A percentile compares a stretch with the other conserved stretches of the same genome.
Conservation (phyloP, 2,329 filamentous ascomycete species). For the Macrophomina pseudophaseolina region DNA sequence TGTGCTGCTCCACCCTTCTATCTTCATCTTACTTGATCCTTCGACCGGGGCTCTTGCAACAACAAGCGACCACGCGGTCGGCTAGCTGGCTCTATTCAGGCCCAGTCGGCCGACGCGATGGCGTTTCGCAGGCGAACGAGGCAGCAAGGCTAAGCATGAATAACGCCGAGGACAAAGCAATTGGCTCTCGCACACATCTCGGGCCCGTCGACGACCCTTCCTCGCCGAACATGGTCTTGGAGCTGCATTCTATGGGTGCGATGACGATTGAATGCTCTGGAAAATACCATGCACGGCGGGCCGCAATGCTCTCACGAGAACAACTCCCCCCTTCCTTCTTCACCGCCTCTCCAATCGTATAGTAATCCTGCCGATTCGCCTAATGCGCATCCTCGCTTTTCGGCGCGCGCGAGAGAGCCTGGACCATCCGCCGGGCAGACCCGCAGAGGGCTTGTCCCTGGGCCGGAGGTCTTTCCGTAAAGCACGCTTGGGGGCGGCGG, state of each 20-base stretch:
- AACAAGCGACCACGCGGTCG: neutral
- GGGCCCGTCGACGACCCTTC: too few relatives aligned
- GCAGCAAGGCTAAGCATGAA: neutral
- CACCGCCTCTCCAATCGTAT: neutral
- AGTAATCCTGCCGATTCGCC: neutral
- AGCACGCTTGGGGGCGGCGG: neutral
- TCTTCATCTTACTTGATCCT: neutral
- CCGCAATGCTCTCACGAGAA: neutral
- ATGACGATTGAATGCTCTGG: neutral
- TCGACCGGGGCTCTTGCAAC: neutral
- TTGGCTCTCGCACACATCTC: too few relatives aligned
- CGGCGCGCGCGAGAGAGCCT: neutral
- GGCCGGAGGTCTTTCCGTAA: constrained; percentile 1
- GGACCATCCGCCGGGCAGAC: neutral
- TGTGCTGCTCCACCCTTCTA: constrained; percentile 6
- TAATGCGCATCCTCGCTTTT: neutral
- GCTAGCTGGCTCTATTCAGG: neutral
- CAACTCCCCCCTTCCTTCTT: neutral
- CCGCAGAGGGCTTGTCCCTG: neutral
- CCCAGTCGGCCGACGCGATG: constrained; percentile 2
- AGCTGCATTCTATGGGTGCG: neutral
- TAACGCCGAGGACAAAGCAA: too few relatives aligned
- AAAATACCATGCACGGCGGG: neutral
- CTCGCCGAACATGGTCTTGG: too few relatives aligned
- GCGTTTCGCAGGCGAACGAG: constrained; percentile 1